Evolutionary conservation across 192 early-diverging fungal genomes (phyloP).

Genomic region (Podila epigama): DNA sequence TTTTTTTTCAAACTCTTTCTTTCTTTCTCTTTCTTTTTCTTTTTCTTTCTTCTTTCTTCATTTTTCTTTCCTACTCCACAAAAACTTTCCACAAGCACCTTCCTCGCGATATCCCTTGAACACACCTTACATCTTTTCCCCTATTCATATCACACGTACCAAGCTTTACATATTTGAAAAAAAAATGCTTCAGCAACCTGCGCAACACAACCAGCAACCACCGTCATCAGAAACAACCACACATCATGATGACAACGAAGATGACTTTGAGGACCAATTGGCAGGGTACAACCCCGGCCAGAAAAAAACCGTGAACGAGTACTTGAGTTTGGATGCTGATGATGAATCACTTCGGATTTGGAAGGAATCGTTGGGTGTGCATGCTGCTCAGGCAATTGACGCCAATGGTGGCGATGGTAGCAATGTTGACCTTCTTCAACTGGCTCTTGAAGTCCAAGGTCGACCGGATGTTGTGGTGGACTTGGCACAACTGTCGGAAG

Average conservation of each 20-base stretch:
- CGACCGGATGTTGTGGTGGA: conserved; percentile 77
- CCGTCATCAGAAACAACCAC: neutral
- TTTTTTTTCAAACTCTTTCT: conserved; percentile 3
- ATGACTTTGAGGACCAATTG: conserved; percentile 72
- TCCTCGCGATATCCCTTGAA: neutral
- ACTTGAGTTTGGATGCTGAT: conserved; percentile 74
- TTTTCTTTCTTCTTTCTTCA: conserved; percentile 18
- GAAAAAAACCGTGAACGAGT: conserved; percentile 88
- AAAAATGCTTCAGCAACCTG: conserved; percentile 35
- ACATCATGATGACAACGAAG: conserved; percentile 18
- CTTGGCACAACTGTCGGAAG: conserved; percentile 70
- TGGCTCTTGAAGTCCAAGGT: conserved; percentile 74
- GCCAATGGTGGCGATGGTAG: neutral
- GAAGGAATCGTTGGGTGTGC: neutral
- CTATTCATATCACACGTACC: neutral
- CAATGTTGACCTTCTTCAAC: conserved; percentile 73
- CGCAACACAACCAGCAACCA: conserved; percentile 37
- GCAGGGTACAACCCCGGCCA: conserved; percentile 84
- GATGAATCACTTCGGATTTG: neutral
- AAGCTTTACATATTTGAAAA: neutral
- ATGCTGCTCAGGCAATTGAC: neutral
- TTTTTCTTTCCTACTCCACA: conserved; percentile 1
- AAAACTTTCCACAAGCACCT: neutral
- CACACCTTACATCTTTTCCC: neutral
- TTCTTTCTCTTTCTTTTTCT: neutral